phyloP scores from a whole-genome alignment of 73 alveolate genomes.

The Paramecium sexaurelia region DNA sequence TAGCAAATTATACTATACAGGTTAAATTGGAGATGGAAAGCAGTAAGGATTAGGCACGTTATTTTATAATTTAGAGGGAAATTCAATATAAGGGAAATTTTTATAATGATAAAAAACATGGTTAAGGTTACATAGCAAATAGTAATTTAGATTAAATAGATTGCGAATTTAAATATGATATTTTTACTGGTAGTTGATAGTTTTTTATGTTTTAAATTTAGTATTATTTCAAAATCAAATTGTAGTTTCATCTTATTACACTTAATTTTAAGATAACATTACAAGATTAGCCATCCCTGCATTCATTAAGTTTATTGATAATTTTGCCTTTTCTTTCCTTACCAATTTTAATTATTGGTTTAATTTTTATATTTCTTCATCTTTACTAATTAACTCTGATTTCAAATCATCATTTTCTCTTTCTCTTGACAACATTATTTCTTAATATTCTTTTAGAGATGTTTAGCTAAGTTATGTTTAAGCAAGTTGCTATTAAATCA shows the following conservation, averaged over 20 bases:
- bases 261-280: not conserved
- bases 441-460: not conserved
- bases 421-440: not conserved
- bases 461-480: not conserved
- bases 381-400: not conserved
- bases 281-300: slow-evolving; percentile 27
- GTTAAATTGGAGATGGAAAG: not conserved
- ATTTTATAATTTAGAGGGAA: slow-evolving; percentile 32
- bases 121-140: slow-evolving; percentile 36
- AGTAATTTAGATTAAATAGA: slow-evolving; percentile 33
- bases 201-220: not conserved
- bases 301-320: not conserved
- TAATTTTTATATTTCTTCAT: not conserved
- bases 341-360: not conserved
- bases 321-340: not conserved
- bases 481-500: not conserved
- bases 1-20: slow-evolving; percentile 11
- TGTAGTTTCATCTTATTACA: not conserved
- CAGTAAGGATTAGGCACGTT: slow-evolving; percentile 33
- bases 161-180: slow-evolving; percentile 41
- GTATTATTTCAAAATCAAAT: not conserved
- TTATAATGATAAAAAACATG: slow-evolving; percentile 40
- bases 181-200: slow-evolving; percentile 39
- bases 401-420: not conserved
- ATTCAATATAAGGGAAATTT: slow-evolving; percentile 38